Conservation (phyloP, 2,329 filamentous ascomycete genomes). For the Arthroderma sp. region DNA sequence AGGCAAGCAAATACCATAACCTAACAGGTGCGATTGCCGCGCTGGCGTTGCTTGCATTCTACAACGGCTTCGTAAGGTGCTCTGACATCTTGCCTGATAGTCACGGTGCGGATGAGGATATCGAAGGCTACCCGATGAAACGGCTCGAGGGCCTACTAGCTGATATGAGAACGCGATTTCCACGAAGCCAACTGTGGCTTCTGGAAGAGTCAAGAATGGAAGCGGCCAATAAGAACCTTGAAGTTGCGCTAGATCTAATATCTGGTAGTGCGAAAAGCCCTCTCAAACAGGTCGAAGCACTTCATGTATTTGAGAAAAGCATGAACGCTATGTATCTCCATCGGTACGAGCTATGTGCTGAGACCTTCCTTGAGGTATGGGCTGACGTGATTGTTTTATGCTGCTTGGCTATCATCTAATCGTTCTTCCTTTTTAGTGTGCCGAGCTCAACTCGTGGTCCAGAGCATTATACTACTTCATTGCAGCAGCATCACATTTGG, state of each 20-base stretch:
- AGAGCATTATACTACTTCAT: constrained; percentile 84
- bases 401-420: not conserved
- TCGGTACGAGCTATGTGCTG: constrained; percentile 59
- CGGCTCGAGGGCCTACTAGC: constrained; percentile 54
- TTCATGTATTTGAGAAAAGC: constrained; percentile 74
- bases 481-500: constrained; percentile 62
- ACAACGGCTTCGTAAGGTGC: constrained; percentile 73
- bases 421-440: constrained; percentile 35
- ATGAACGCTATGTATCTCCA: constrained; percentile 68
- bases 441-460: constrained; percentile 81
- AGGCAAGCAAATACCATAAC: constrained; percentile 70
- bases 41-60: constrained; percentile 68
- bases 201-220: constrained; percentile 75
- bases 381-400: constrained; percentile 3
- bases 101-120: constrained; percentile 37
- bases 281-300: constrained; percentile 76
- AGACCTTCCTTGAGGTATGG: constrained; percentile 53
- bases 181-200: constrained; percentile 71
- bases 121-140: constrained; percentile 58
- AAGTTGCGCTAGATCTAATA: constrained; percentile 54
- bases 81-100: constrained; percentile 68
- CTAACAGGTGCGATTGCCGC: constrained; percentile 86
- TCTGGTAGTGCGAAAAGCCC: constrained; percentile 47
- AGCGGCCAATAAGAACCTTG: constrained; percentile 52
- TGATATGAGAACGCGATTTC: constrained; percentile 65